A percentile compares a stretch with the other conserved stretches of the same genome.
phyloP scores from a whole-genome alignment of 1,284 basidiomycete species.

The Leccinum pachyderme region DNA sequence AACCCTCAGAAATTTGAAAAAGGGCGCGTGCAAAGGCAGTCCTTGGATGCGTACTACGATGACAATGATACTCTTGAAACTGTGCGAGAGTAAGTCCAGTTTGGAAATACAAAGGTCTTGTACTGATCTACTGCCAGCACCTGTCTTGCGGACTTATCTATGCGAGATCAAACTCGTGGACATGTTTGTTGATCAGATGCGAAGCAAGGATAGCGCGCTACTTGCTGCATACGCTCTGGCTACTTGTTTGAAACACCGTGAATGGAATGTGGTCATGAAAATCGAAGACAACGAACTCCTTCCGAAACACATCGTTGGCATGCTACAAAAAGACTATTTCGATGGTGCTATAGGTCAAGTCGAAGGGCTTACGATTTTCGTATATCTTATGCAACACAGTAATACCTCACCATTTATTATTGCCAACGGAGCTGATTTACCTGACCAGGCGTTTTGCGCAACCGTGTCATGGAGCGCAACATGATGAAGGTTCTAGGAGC shows the following conservation, averaged over 20 bases:
- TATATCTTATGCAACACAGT: slow-evolving; percentile 13
- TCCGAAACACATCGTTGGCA: slow-evolving; percentile 10
- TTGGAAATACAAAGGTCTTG: background rate
- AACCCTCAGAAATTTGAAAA: slow-evolving; percentile 13
- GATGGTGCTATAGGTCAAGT: slow-evolving; percentile 10
- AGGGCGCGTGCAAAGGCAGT: background rate
- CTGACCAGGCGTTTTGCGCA: slow-evolving; percentile 16
- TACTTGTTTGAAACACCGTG: slow-evolving; percentile 14
- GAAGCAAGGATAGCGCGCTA: slow-evolving; percentile 4
- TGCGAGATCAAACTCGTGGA: background rate
- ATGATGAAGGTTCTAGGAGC: slow-evolving; percentile 14
- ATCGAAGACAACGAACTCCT: background rate
- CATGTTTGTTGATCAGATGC: slow-evolving; percentile 12
- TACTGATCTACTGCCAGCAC: slow-evolving; percentile 3
- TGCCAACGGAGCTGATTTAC: background rate
- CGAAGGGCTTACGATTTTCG: slow-evolving; percentile 11
- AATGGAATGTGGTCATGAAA: slow-evolving; percentile 15
- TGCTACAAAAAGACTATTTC: slow-evolving; percentile 12
- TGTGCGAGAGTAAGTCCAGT: slow-evolving; percentile 11
- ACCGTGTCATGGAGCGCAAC: slow-evolving; percentile 3
- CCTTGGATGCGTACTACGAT: slow-evolving; percentile 15
- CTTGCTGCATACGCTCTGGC: slow-evolving; percentile 16
- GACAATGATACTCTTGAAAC: slow-evolving; percentile 19
- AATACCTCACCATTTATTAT: background rate
- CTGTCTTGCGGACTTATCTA: slow-evolving; percentile 2